Evolutionary conservation across 257 asterid genomes (phyloP), one percentile per base, ranked within the genome.

Genomic region (Solanum appendiculatum): DNA sequence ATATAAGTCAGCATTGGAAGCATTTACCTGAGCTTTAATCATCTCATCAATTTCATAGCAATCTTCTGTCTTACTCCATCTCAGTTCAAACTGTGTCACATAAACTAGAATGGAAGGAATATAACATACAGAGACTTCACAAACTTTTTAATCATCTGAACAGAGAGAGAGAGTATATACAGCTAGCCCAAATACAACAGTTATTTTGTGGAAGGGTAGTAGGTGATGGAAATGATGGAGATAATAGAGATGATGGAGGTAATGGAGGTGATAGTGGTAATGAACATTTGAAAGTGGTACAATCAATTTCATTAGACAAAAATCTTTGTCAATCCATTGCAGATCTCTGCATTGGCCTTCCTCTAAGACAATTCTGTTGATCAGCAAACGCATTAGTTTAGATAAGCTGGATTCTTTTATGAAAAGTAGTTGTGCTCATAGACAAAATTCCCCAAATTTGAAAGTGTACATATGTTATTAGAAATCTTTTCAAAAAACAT

Each of bases 361-460:
- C 91, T 83, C 87, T 86, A 20, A 93, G 89, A 87, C 96, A 93
- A 60, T 94, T 93, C 90, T 58, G 77, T 31, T 40, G 54, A 82
- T 91, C 96, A n/a, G 92, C 91, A 85, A 89, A 88, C 18, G 74
- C 80, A 6, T 60, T 77, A 40, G 18, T 86, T 88, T 64, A 91
- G 75, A 86, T 96, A 94, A 2, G 75, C 80, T 7, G 92, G 82
- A 4, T 91, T 86, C 89, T 89, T 91, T 2, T 89, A 88, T 2
- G 87, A 72, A 91, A 93, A 94, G 75, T 33, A 94, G 73, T 94
- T 94, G 56, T 89, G 15, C 27, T 86, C 90, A 14, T 88, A 94
- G 8, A 54, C 87, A 39, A 93, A 94, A 10, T 63, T 87, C 82
- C 7, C 64, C 87, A 93, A 54, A 46, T 83, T 93, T 6, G 92